A percentile compares a stretch with the other conserved stretches of the same genome.
phyloP scores from a whole-genome alignment of 345 rosid genomes.

The Bruguiera parviflora region DNA sequence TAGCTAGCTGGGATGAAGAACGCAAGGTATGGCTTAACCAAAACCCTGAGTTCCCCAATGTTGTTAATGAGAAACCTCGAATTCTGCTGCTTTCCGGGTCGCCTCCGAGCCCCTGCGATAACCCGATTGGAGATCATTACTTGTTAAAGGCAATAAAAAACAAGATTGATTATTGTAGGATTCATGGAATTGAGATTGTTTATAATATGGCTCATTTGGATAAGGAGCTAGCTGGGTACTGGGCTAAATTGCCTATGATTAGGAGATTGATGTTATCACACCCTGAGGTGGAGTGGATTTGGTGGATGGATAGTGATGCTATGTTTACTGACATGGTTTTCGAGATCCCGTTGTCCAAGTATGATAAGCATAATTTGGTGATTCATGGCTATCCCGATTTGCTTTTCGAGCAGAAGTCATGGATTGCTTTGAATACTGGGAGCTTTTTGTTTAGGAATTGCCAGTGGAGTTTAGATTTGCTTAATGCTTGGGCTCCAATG shows the following conservation, averaged over 20 bases:
- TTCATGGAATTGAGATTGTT: slow-evolving; percentile 94
- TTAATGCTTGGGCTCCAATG: slow-evolving; percentile 96
- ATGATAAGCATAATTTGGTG: slow-evolving; percentile 67
- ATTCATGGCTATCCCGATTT: slow-evolving; percentile 90
- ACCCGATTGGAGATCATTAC: slow-evolving; percentile 88
- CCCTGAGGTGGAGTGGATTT: slow-evolving; percentile 91
- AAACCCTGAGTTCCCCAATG: slow-evolving; percentile 69
- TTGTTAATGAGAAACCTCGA: slow-evolving; percentile 57
- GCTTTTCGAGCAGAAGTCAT: slow-evolving; percentile 74
- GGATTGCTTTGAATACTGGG: slow-evolving; percentile 96
- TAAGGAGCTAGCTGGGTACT: slow-evolving; percentile 85
- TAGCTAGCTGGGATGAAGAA: slow-evolving; percentile 58
- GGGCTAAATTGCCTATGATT: slow-evolving; percentile 92
- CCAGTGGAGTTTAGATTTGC: slow-evolving; percentile 91
- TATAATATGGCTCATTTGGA: slow-evolving; percentile 97
- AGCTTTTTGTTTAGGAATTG: slow-evolving; percentile 89
- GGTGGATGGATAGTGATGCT: slow-evolving; percentile 99
- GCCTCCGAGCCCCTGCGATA: slow-evolving; percentile 87
- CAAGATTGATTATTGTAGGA: slow-evolving; percentile 92
- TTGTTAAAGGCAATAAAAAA: slow-evolving; percentile 79
- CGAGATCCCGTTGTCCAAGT: slow-evolving; percentile 61
- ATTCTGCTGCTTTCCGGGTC: slow-evolving; percentile 85
- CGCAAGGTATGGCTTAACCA: slow-evolving; percentile 61
- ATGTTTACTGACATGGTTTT: slow-evolving; percentile 94
- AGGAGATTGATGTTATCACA: slow-evolving; percentile 86